Evolutionary conservation across 306 rosid species (phyloP).

Genomic region (Geum urbanum): DNA sequence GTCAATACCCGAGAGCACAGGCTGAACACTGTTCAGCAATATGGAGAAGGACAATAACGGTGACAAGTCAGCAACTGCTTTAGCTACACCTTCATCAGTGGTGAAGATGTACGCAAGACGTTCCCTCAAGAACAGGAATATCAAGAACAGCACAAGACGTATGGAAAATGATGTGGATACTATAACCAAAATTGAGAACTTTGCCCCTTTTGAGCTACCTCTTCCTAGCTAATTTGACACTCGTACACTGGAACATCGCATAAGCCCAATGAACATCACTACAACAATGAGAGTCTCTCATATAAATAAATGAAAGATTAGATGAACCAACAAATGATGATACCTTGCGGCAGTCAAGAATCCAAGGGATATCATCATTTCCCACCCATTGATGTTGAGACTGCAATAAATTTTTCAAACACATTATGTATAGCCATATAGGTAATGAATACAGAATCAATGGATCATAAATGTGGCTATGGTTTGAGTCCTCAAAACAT

Average conservation of each 20-base stretch:
- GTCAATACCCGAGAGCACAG: constrained; percentile 48
- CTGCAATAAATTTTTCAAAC: constrained; percentile 23
- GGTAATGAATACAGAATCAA: neutral
- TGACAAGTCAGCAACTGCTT: constrained; percentile 45
- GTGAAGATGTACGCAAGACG: constrained; percentile 50
- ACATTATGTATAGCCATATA: neutral
- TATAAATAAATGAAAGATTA: neutral
- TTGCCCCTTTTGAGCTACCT: constrained; percentile 50
- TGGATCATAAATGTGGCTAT: neutral
- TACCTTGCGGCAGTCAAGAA: constrained; percentile 58
- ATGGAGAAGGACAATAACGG: constrained; percentile 50
- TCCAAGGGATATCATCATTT: constrained; percentile 59
- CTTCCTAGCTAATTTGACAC: constrained; percentile 61
- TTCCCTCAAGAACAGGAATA: constrained; percentile 38
- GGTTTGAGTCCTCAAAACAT: neutral
- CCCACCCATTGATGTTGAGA: constrained; percentile 56
- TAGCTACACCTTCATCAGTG: constrained; percentile 29
- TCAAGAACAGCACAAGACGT: constrained; percentile 36
- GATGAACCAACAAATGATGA: no score
- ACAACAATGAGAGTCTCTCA: neutral
- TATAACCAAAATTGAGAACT: constrained; percentile 36
- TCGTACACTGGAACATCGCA: constrained; percentile 36
- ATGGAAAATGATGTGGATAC: constrained; percentile 39
- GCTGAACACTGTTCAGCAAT: constrained; percentile 52
- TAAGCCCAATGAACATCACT: neutral